Evolutionary conservation across 345 rosid genomes (phyloP), one percentile per base, ranked within the genome.

Genomic region (Ceriops tagal): DNA sequence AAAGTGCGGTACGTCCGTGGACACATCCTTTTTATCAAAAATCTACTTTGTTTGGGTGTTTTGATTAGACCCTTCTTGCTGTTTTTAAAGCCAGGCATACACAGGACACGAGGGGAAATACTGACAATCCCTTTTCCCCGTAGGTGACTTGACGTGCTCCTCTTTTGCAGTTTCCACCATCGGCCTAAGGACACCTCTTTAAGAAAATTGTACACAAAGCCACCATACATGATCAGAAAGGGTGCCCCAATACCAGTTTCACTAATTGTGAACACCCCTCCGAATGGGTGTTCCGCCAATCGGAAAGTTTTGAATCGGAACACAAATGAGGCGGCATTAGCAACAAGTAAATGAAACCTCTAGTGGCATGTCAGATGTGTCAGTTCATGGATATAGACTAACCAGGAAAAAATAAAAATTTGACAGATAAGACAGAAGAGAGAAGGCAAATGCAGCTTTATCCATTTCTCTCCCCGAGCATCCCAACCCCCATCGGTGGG

Each of bases 361-460:
- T 78, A 76, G 83, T 70, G 83, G 81, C 72, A 80, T 82, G 83
- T 84, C 84, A 80, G 80, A 68, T 0, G 11, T 56, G 70, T 67
- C 81, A 78, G 86, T 32, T 52, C 58, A 27, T 43, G 39, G 80
- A 74, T 67, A 74, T 67, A 67, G 69, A 71, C 61, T 24, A 71
- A 43, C 18, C 66, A 52, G 6, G 6, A 68, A 64, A 56, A 66
- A 55, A 57, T 62, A 43, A 10, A 32, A 65, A 57, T 62, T 55
- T 37, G 39, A 5, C 74, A 24, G 65, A 72, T 62, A 27, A 59
- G 78, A 77, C 78, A 65, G 28, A 11, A 8, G 65, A 52, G 51
- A 71, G 74, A 80, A 71, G 63, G 76, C 82, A 62, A 73, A 53
- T 37, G 68, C 65, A 26, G 69, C 61, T 66, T 66, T 70, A 69